Conservation (phyloP, 805 yeast genomes). For the Metschnikowia noctiluminum region DNA sequence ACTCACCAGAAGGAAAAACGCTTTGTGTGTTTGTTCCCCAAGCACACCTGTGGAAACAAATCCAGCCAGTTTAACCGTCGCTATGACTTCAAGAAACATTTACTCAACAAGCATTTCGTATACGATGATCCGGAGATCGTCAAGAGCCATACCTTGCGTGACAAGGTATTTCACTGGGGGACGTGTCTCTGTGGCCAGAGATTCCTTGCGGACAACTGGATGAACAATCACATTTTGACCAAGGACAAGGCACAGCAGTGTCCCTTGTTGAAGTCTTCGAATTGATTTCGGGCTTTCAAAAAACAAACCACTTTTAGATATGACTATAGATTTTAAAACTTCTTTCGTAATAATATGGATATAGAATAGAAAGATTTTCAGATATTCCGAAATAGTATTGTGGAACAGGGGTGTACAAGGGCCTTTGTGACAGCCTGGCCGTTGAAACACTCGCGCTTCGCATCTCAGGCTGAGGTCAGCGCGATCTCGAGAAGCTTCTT, state of each 20-base stretch:
- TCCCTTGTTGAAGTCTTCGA: slow-evolving; percentile 5
- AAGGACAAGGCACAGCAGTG: slow-evolving; percentile 22
- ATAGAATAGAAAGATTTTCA: not conserved
- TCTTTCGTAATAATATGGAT: not conserved
- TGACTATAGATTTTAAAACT: not conserved
- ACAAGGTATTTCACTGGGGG: slow-evolving; percentile 50
- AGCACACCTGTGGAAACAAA: slow-evolving; percentile 52
- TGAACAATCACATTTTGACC: slow-evolving; percentile 34
- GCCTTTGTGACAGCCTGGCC: too few relatives aligned
- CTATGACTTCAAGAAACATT: slow-evolving; percentile 64
- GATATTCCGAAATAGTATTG: not conserved
- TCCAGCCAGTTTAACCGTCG: slow-evolving; percentile 64
- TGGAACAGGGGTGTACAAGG: too few relatives aligned
- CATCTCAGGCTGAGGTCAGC: not conserved
- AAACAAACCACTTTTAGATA: not conserved
- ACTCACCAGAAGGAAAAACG: slow-evolving; percentile 57
- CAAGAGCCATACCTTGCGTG: slow-evolving; percentile 47
- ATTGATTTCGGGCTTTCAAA: not conserved
- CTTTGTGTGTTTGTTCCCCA: slow-evolving; percentile 57
- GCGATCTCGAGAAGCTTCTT: slow-evolving; percentile 22
- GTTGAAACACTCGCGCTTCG: too few relatives aligned
- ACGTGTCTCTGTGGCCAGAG: slow-evolving; percentile 44
- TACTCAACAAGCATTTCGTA: slow-evolving; percentile 55
- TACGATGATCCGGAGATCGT: slow-evolving; percentile 48
- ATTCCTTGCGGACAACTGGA: slow-evolving; percentile 34